phyloP scores from a whole-genome alignment of 805 yeast genomes.

The Blastobotrys mokoenaii region DNA sequence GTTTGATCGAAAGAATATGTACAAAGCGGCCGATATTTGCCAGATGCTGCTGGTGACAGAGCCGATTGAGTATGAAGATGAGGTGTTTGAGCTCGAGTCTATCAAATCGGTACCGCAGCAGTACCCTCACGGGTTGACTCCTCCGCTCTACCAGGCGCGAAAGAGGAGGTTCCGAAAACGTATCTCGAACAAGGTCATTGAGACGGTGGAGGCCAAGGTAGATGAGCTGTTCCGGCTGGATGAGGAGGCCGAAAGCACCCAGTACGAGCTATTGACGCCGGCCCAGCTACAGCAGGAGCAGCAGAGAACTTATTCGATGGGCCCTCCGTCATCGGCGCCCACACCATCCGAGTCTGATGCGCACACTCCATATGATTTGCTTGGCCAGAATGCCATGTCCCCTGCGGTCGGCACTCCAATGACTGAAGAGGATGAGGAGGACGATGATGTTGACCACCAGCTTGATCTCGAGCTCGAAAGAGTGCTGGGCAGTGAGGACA shows the following conservation, averaged over 20 bases:
- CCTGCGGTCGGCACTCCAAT: conserved; percentile 8
- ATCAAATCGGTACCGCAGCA: conserved; percentile 20
- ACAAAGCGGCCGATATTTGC: conserved; percentile 76
- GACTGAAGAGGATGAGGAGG: conserved; percentile 22
- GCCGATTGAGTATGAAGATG: conserved; percentile 40
- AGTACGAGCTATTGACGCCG: conserved; percentile 58
- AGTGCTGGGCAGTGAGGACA: conserved; percentile 31
- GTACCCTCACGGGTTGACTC: conserved; percentile 72
- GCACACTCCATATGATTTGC: conserved; percentile 27
- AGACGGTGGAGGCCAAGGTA: conserved; percentile 70
- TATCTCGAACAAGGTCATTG: conserved; percentile 61
- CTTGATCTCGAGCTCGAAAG: conserved; percentile 28
- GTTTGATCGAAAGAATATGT: conserved; percentile 78
- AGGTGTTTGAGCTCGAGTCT: conserved; percentile 24
- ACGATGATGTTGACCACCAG: conserved; percentile 20
- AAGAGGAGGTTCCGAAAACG: conserved; percentile 65
- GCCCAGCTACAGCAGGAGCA: conserved; percentile 19
- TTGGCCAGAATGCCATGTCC: conserved; percentile 7
- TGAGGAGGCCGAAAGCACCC: conserved; percentile 73
- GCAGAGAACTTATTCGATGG: conserved; percentile 14
- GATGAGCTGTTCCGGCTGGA: conserved; percentile 68
- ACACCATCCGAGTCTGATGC: conserved; percentile 18
- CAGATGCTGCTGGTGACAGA: conserved; percentile 77
- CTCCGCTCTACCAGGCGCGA: conserved; percentile 66
- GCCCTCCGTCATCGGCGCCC: conserved; percentile 7